Evolutionary conservation across 202 grass and related monocot genomes (phyloP).

Genomic region (Bolboschoenoplectus hybrid): DNA sequence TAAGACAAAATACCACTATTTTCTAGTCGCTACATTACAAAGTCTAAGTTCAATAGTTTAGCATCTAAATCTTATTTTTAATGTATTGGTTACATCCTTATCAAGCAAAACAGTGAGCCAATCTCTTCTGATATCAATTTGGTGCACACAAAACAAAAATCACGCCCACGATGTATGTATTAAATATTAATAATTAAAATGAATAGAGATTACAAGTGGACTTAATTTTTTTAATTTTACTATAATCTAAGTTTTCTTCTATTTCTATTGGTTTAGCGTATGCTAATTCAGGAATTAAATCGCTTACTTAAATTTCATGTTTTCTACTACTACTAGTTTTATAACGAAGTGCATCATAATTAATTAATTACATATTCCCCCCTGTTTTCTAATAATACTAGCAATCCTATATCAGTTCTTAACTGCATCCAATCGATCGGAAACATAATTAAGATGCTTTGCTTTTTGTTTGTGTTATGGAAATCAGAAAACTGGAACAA

Average conservation of each 20-base stretch:
- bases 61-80: conserved; percentile 31
- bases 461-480: not conserved
- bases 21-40: not conserved
- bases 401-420: not conserved
- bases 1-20: conserved; percentile 35
- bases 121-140: conserved; percentile 14
- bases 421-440: not conserved
- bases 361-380: not conserved
- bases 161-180: not conserved
- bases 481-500: not conserved
- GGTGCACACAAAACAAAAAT: not conserved
- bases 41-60: conserved; percentile 26
- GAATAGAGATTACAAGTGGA: not conserved
- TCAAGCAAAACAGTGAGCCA: conserved; percentile 19
- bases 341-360: not conserved
- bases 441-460: not conserved
- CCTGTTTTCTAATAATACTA: not conserved
- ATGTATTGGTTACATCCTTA: conserved; percentile 36
- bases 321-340: conserved; percentile 9
- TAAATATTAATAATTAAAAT: conserved; percentile 27
- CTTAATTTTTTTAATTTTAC: not conserved
- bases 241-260: conserved; percentile 16
- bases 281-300: not conserved
- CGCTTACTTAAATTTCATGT: not conserved
- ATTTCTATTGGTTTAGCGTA: not conserved